These are phyloP conservation scores for Kalanchoe fedtschenkoi DNA, from an alignment of 164 flowering plant species.

Conservation along the genomic window DNA sequence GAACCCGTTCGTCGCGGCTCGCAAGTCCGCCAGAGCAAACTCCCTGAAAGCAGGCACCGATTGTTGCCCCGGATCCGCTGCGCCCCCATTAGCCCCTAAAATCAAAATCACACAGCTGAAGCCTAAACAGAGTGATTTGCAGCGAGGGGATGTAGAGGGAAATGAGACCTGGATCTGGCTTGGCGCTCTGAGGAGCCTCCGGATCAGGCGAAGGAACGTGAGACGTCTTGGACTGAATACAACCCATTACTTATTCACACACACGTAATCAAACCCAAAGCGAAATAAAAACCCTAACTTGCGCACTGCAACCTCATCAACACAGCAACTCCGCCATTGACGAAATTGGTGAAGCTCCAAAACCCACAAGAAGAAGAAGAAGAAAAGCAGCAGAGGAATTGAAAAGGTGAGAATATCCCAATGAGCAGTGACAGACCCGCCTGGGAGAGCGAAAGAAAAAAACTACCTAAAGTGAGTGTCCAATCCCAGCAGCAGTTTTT, in stretches of 20 bases:
- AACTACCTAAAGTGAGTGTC: too few species aligned
- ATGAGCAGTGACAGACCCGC: too few species aligned
- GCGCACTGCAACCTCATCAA: not conserved
- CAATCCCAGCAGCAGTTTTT: too few species aligned
- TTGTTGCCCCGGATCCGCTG: not conserved
- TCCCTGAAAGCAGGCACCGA: slow-evolving; percentile 16
- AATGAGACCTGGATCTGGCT: slow-evolving; percentile 10
- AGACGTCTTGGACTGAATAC: slow-evolving; percentile 11
- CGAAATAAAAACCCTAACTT: slow-evolving; percentile 2
- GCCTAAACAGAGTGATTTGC: not conserved
- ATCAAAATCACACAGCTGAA: not conserved
- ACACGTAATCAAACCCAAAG: not conserved
- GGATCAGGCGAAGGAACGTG: slow-evolving; percentile 9
- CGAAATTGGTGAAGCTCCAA: not conserved
- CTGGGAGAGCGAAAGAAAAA: too few species aligned
- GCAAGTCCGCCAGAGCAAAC: slow-evolving; percentile 11
- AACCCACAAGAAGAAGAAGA: too few species aligned
- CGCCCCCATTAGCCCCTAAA: slow-evolving; percentile 5
- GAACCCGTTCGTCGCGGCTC: slow-evolving; percentile 31
- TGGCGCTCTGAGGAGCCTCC: not conserved
- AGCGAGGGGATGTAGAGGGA: too few species aligned
- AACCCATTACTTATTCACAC: slow-evolving; percentile 6
- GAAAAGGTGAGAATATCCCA: too few species aligned
- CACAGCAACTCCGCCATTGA: too few species aligned
- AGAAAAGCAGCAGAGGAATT: too few species aligned